phyloP scores from a whole-genome alignment of 2,329 filamentous ascomycete genomes.

The Achaetomium macrosporum region DNA sequence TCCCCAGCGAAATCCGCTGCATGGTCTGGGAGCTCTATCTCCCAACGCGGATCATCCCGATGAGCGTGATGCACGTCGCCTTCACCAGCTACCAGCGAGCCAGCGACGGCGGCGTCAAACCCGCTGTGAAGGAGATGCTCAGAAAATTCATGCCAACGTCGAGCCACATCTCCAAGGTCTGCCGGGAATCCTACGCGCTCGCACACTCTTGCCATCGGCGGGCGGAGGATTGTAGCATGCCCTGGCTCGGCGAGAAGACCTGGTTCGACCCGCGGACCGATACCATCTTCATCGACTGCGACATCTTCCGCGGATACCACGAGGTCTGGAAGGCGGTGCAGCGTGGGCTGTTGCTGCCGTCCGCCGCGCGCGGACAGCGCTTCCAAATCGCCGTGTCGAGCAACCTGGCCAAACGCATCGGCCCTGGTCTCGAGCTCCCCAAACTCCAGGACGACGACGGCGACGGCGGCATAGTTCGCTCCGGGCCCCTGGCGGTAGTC shows the following conservation, averaged over 20 bases:
- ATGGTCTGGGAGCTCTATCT: conserved; percentile 10
- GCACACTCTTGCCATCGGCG: background rate
- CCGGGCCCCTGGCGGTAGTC: conserved; percentile 2
- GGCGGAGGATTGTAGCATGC: background rate
- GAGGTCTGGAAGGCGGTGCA: background rate
- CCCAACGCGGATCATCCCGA: background rate
- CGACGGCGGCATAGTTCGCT: too few relatives aligned
- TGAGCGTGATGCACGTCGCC: background rate
- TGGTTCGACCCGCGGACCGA: conserved; percentile 8
- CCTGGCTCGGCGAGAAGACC: background rate
- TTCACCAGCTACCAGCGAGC: too few relatives aligned
- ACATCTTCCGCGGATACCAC: background rate
- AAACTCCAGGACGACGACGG: too few relatives aligned
- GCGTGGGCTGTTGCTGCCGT: background rate
- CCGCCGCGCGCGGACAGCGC: too few relatives aligned
- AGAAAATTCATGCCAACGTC: background rate
- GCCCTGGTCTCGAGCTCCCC: too few relatives aligned
- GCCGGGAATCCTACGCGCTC: background rate
- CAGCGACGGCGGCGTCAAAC: too few relatives aligned
- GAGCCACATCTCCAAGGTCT: background rate
- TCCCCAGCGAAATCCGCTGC: conserved; percentile 8
- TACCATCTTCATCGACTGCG: conserved; percentile 5
- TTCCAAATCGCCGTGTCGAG: too few relatives aligned
- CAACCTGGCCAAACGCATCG: too few relatives aligned
- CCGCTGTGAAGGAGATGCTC: too few relatives aligned